phyloP scores from a whole-genome alignment of 1,284 basidiomycete genomes.

The Trametes versicolor region DNA sequence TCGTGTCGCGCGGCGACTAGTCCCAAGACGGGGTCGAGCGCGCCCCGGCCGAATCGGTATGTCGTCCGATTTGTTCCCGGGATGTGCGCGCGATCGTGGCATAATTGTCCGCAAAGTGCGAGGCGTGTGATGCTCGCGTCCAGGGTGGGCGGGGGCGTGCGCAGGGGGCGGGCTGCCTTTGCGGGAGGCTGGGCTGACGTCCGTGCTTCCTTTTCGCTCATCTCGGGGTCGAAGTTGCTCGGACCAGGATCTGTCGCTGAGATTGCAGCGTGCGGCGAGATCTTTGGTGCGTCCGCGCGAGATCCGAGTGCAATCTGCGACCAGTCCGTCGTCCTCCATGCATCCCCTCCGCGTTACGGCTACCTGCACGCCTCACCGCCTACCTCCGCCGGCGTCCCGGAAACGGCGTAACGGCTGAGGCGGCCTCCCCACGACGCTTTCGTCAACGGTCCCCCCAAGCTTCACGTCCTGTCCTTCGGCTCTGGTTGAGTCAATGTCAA shows the following conservation, averaged over 20 bases:
- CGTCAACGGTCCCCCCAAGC: conserved; percentile 11
- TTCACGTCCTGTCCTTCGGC: conserved; percentile 24
- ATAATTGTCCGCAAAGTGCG: conserved; percentile 6
- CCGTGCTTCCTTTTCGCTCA: conserved; percentile 22
- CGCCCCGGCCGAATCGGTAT: conserved; percentile 27
- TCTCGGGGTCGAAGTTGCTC: conserved; percentile 11
- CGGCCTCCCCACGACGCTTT: background rate
- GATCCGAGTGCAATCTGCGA: conserved; percentile 30
- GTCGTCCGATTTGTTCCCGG: conserved; percentile 28
- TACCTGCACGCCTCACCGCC: background rate
- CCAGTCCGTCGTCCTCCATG: conserved; percentile 5
- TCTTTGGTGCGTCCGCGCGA: conserved; percentile 24
- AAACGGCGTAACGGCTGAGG: background rate
- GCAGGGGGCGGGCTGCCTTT: background rate
- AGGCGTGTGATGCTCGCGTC: conserved; percentile 11
- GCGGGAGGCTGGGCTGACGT: conserved; percentile 5
- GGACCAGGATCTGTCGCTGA: conserved; percentile 20
- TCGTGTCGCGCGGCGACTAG: background rate
- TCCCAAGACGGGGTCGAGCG: background rate
- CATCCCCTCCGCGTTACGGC: conserved; percentile 14
- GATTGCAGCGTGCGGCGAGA: conserved; percentile 22
- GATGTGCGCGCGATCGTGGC: conserved; percentile 17
- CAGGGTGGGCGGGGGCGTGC: conserved; percentile 8
- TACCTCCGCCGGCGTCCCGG: conserved; percentile 19
- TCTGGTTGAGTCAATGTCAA: conserved; percentile 26